Base-by-base conservation (phyloP, 306 rosid species). In the Myrica gale region DNA sequence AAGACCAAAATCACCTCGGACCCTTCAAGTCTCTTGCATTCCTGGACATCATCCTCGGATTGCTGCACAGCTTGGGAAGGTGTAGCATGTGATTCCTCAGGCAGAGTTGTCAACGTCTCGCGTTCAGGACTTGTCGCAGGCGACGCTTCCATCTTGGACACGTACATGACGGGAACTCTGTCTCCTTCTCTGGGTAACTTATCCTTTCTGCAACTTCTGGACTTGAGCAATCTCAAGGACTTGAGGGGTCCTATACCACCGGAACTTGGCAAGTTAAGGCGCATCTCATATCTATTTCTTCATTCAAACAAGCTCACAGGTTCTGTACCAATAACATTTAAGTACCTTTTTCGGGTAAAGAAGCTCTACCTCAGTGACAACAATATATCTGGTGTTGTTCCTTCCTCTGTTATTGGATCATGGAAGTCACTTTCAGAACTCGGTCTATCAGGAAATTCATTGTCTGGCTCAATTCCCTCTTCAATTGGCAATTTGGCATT, bases 181-280 rank as follows among this genome's bases (percentile, higher is more conserved):
- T 91, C 93, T 52, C 93, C 93, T 73, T 91, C 53, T 66, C 89
- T 91, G 9, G 93, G 89, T 20, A 91, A 89, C 87, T 80, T 91
- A 69, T 75, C 92, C 0, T 57, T 44, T 58, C 84, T 89, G 46
- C 81, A 80, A 69, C 37, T 79, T 79, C 83, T 87, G 42, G 90
- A 87, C 78, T 84, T 91, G 15, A 74, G 88, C 69, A 78, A 74
- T 70, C 88, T 89, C 32, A 87, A 84, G 76, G 39, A 85, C 48
- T 50, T 89, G 72, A 79, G 78, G 20, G 90, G 96, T 71, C 81
- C 86, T 12, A 85, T 91, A 21, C 93, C 96, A 2, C 19, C 20
- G 2, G 84, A 87, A 54, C 47, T 89, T 1, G 88, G 88, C 67
- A 83, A 80, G 48, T 55, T 90, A 6, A 66, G 71, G 8, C 63